Evolutionary conservation across 805 yeast species (phyloP).

Genomic region (Lachancea thermotolerans): DNA sequence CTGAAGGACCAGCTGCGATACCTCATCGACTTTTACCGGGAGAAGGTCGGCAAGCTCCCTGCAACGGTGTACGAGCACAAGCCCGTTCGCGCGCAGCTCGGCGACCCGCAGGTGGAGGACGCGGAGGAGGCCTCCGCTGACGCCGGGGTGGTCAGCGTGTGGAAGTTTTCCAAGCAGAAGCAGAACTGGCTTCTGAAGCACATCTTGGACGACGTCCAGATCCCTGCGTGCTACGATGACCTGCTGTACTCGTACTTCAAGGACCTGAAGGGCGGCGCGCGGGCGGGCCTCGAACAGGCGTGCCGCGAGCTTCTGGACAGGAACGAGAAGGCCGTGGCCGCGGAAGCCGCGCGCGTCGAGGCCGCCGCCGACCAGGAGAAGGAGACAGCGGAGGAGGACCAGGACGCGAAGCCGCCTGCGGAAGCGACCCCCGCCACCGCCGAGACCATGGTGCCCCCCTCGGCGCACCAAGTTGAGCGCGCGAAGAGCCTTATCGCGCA

Average conservation of each 20-base stretch:
- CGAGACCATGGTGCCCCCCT: not conserved
- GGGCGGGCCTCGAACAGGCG: slow-evolving; percentile 2
- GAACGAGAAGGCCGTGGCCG: slow-evolving; percentile 2
- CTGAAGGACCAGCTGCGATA: slow-evolving; percentile 32
- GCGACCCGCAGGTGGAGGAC: slow-evolving; percentile 4
- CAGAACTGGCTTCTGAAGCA: slow-evolving; percentile 33
- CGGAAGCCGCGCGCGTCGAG: not conserved
- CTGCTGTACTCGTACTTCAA: slow-evolving; percentile 27
- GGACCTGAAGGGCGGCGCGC: slow-evolving; percentile 21
- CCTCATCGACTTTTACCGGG: slow-evolving; percentile 28
- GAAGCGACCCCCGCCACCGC: not conserved
- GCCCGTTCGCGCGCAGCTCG: slow-evolving; percentile 5
- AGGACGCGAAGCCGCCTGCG: not conserved
- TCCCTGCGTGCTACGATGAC: slow-evolving; percentile 25
- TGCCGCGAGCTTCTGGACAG: slow-evolving; percentile 4
- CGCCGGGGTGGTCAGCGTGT: slow-evolving; percentile 21
- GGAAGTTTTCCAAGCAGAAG: slow-evolving; percentile 34
- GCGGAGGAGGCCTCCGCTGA: slow-evolving; percentile 8
- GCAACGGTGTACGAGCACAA: slow-evolving; percentile 12
- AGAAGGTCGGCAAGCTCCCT: slow-evolving; percentile 25
- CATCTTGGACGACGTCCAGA: slow-evolving; percentile 21
- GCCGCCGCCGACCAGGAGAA: not conserved
- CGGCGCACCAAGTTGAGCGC: slow-evolving; percentile 4
- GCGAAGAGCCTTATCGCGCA: slow-evolving; percentile 1
- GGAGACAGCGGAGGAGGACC: slow-evolving; percentile 6